A percentile compares a stretch with the other conserved stretches of the same genome.
phyloP scores from a whole-genome alignment of 768 basidiomycete genomes.

The Kwoniella shandongensis region DNA sequence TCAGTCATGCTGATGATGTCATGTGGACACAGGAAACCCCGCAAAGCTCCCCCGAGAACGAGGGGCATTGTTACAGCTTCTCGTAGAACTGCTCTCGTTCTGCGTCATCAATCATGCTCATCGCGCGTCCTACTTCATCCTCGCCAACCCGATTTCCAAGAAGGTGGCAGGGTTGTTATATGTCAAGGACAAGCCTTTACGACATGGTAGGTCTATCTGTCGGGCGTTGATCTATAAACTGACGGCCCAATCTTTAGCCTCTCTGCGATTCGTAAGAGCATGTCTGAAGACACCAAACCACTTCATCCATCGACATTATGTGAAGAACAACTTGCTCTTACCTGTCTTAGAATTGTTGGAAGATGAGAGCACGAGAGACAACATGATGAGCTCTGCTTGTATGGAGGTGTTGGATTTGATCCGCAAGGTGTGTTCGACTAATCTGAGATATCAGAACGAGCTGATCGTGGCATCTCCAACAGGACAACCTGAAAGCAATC shows the following conservation, averaged over 20 bases:
- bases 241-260: conserved; percentile 59
- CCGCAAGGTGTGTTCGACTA: conserved; percentile 64
- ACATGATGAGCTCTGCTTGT: conserved; percentile 88
- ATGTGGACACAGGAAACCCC: conserved; percentile 25
- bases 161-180: conserved; percentile 75
- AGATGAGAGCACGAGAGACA: conserved; percentile 80
- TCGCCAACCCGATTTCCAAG: conserved; percentile 72
- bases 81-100: conserved; percentile 87
- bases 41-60: conserved; percentile 61
- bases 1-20: no score
- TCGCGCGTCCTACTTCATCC: conserved; percentile 84
- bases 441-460: neutral
- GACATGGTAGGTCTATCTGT: conserved; percentile 68
- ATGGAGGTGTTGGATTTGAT: conserved; percentile 94
- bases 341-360: conserved; percentile 82
- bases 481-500: conserved; percentile 86
- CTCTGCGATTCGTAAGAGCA: conserved; percentile 86
- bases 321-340: conserved; percentile 78
- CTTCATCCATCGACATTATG: conserved; percentile 68
- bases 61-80: conserved; percentile 79
- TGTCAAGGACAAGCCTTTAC: conserved; percentile 84
- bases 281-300: conserved; percentile 70
- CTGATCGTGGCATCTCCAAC: conserved; percentile 1
- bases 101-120: conserved; percentile 86
- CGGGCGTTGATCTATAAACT: neutral